Conservation (phyloP, 2,329 filamentous ascomycete species). For the Penicillium sp. region DNA sequence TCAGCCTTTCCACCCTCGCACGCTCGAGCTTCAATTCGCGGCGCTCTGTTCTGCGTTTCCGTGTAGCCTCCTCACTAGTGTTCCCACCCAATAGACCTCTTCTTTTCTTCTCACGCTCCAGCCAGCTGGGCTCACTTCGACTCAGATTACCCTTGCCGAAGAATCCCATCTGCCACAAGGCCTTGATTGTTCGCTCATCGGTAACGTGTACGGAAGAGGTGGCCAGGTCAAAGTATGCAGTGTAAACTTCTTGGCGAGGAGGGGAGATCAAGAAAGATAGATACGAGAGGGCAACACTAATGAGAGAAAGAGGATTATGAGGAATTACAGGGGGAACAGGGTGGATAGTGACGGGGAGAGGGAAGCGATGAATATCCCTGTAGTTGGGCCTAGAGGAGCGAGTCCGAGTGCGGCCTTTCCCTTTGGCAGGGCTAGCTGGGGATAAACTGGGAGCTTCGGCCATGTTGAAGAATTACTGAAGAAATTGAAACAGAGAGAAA, state of each 20-base stretch:
- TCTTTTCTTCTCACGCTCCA: conserved; percentile 75
- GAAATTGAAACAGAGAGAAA: conserved; percentile 6
- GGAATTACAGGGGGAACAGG: conserved; percentile 87
- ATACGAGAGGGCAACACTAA: conserved; percentile 78
- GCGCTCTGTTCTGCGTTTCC: conserved; percentile 73
- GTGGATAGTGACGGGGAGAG: conserved; percentile 76
- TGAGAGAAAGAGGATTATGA: conserved; percentile 83
- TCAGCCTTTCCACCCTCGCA: conserved; percentile 82
- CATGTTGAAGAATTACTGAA: conserved; percentile 31
- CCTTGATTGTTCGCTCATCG: conserved; percentile 71
- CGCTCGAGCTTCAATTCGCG: conserved; percentile 85
- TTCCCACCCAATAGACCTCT: conserved; percentile 62
- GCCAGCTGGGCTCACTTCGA: conserved; percentile 92
- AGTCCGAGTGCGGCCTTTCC: conserved; percentile 23
- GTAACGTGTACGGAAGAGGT: conserved; percentile 83
- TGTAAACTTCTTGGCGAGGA: conserved; percentile 61
- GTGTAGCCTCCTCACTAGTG: conserved; percentile 81
- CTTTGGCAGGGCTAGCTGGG: conserved; percentile 19
- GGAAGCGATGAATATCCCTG: conserved; percentile 76
- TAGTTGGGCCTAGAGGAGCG: conserved; percentile 53
- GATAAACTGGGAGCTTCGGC: conserved; percentile 21
- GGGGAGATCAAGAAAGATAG: conserved; percentile 68
- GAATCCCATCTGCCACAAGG: conserved; percentile 94
- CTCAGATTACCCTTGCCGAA: conserved; percentile 93
- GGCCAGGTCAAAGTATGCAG: conserved; percentile 75